phyloP scores from a whole-genome alignment of 2,329 filamentous ascomycete genomes.

The Botryotinia globosa region DNA sequence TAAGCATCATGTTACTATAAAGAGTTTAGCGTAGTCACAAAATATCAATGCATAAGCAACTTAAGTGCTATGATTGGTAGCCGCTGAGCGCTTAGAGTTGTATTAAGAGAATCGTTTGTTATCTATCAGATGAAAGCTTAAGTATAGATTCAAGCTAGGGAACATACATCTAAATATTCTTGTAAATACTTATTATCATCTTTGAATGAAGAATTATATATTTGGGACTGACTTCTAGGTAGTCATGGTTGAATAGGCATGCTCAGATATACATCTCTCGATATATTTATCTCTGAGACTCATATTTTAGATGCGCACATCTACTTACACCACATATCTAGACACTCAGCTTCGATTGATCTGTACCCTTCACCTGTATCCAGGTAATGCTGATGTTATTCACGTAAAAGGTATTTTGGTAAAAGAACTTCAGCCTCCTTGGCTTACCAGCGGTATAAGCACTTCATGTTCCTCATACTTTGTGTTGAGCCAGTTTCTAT shows the following conservation, averaged over 20 bases:
- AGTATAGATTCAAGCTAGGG: not conserved
- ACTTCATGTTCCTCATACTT: not conserved
- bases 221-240: too few relatives aligned
- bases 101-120: not conserved
- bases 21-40: not conserved
- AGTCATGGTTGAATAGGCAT: not conserved
- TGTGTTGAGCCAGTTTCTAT: not conserved
- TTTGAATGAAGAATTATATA: not conserved
- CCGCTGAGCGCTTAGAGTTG: conserved; percentile 10
- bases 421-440: not conserved
- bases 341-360: not conserved
- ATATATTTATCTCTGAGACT: not conserved
- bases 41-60: not conserved
- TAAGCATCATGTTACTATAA: not conserved
- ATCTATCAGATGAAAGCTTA: conserved; percentile 4
- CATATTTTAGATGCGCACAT: not conserved
- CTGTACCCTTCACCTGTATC: not conserved
- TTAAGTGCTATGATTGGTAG: conserved; percentile 10
- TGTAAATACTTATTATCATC: not conserved
- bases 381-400: not conserved
- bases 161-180: not conserved
- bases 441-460: not conserved
- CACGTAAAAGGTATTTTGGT: not conserved
- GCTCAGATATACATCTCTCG: not conserved
- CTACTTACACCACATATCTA: not conserved